phyloP scores from a whole-genome alignment of 805 yeast species.

The Hemisphaericaspora nanyangensis region DNA sequence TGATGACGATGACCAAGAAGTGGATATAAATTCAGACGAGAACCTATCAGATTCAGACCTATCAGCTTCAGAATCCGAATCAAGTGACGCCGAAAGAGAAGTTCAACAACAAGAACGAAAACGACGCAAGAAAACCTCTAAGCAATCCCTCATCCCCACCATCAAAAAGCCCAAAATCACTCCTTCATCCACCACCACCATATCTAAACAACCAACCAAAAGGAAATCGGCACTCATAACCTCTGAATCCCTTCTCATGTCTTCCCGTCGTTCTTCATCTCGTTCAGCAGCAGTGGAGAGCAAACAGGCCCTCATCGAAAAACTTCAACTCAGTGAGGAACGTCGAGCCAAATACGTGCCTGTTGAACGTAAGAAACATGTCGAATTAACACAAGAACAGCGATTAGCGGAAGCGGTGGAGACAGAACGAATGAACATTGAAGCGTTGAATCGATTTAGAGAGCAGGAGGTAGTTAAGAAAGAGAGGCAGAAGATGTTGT shows the following conservation, averaged over 20 bases:
- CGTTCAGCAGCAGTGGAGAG: slow-evolving; percentile 75
- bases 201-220: slow-evolving; percentile 19
- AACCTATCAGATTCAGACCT: slow-evolving; percentile 55
- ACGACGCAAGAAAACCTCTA: slow-evolving; percentile 26
- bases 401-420: slow-evolving; percentile 77
- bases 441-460: slow-evolving; percentile 70
- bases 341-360: slow-evolving; percentile 51
- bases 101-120: slow-evolving; percentile 43
- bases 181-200: slow-evolving; percentile 14
- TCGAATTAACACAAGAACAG: slow-evolving; percentile 67
- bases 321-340: slow-evolving; percentile 64
- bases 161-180: slow-evolving; percentile 28
- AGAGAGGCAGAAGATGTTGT: slow-evolving; percentile 68
- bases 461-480: slow-evolving; percentile 84
- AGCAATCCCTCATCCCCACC: slow-evolving; percentile 20
- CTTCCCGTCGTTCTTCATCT: slow-evolving; percentile 66
- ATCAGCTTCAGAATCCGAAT: slow-evolving; percentile 50
- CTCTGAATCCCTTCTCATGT: slow-evolving; percentile 48
- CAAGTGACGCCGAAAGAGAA: slow-evolving; percentile 68
- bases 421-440: slow-evolving; percentile 74
- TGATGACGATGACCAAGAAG: slow-evolving; percentile 12
- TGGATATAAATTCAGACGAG: slow-evolving; percentile 39
- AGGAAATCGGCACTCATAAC: slow-evolving; percentile 19
- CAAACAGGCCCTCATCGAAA: slow-evolving; percentile 71
- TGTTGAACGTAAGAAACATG: slow-evolving; percentile 35